phyloP scores from a whole-genome alignment of 345 rosid species.

The Populus nigra region DNA sequence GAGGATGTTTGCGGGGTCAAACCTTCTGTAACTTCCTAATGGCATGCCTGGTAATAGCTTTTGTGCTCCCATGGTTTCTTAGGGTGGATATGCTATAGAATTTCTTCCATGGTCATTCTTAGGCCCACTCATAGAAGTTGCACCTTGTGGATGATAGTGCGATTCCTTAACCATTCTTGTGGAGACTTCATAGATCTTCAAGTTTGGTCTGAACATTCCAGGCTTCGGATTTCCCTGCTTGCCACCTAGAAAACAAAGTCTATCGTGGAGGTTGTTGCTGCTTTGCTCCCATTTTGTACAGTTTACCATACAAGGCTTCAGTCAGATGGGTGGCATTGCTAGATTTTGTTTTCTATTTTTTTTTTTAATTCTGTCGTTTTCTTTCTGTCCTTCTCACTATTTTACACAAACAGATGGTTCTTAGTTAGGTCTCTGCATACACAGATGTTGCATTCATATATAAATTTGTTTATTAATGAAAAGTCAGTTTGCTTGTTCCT shows the following conservation, averaged over 20 bases:
- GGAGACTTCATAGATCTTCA: background rate
- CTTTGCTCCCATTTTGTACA: background rate
- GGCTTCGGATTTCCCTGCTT: background rate
- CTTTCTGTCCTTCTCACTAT: too few species aligned
- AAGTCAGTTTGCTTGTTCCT: background rate
- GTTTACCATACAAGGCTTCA: too few species aligned
- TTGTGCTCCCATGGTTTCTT: conserved; percentile 69
- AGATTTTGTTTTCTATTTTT: too few species aligned
- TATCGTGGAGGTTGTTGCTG: background rate
- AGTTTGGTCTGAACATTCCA: background rate
- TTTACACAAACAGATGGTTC: too few species aligned
- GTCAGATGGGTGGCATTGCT: too few species aligned
- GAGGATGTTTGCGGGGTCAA: conserved; percentile 60
- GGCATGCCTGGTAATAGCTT: conserved; percentile 69
- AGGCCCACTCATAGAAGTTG: background rate
- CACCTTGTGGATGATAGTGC: background rate
- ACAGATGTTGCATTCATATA: too few species aligned
- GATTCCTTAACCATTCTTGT: background rate
- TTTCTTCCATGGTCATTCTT: background rate
- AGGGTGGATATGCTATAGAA: conserved; percentile 55
- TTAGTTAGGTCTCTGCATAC: too few species aligned
- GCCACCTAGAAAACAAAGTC: background rate
- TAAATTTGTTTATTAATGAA: background rate
- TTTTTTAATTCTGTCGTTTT: too few species aligned
- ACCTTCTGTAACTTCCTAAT: conserved; percentile 70